Base-by-base conservation (phyloP, 345 rosid species). In the Erysimum cheiranthoides region DNA sequence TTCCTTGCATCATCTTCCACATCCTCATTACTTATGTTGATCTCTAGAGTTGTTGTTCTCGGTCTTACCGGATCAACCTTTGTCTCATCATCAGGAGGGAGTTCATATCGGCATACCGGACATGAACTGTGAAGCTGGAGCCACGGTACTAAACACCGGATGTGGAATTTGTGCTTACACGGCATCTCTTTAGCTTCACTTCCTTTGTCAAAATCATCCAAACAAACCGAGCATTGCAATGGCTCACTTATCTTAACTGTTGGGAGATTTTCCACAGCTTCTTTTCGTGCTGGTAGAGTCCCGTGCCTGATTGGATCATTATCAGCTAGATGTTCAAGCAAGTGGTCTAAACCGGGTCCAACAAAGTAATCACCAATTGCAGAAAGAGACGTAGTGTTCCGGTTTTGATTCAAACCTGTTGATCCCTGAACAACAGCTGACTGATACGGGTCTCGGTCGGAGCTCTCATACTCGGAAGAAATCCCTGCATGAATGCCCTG, bases 321-420 rank as follows among this genome's bases (percentile, higher is more conserved):
- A 61, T 89, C 93, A 30, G 90, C 95, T 79, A 93, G 78, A 77
- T 93, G 98, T 62, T 91, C 96, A 85, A 93, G 73, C 77, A 91
- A 78, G 61, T 85, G 73, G 71, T 89, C 97, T 75, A 93, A 75
- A 39, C 93, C 88, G 4, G 97, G 85, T 54, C 96, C 90, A 10
- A 83, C 52, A 75, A 93, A 89, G 81, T 90, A 89, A 79, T 90
- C 90, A 11, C 90, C 92, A 45, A 88, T 74, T 5, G 93, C 84
- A 60, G 89, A 83, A n/a, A 76, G 58, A 14, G 83, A 75, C 51
- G 77, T 69, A 45, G 74, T 76, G 76, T 76, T 85, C 76, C 53
- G 89, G 71, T 50, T 66, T 31, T 73, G 76, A 43, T 68, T 25
- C 34, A 81, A 67, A 34, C 70, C 6, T n/a, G 53, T 49, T 4